A percentile compares a stretch with the other conserved stretches of the same genome.
Evolutionary conservation across 345 rosid genomes (phyloP).

Genomic region (Aurinia saxatilis): DNA sequence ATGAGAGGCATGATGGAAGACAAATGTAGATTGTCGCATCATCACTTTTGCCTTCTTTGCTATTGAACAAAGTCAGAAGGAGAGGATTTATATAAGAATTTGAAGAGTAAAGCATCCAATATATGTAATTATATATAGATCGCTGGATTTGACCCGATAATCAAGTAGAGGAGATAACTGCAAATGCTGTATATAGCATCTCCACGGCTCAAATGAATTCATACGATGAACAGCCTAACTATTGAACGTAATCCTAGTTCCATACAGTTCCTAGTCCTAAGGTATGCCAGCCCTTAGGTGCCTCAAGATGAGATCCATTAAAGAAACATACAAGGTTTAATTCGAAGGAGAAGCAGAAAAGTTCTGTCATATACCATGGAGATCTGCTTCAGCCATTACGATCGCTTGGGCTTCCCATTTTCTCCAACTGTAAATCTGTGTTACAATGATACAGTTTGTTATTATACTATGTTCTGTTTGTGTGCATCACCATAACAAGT

Average conservation of each 20-base stretch:
- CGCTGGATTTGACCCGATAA: background rate
- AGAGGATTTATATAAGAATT: background rate
- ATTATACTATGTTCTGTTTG: background rate
- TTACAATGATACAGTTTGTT: slow-evolving; percentile 8
- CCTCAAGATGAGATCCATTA: background rate
- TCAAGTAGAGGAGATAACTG: background rate
- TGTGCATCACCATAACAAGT: background rate
- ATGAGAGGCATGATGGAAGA: slow-evolving; percentile 90
- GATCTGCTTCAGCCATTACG: slow-evolving; percentile 39
- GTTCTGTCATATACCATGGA: slow-evolving; percentile 41
- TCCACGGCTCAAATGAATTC: background rate
- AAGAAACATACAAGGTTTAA: background rate
- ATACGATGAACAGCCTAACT: background rate
- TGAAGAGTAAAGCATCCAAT: background rate
- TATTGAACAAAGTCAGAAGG: slow-evolving; percentile 19
- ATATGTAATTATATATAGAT: background rate
- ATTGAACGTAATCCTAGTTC: background rate
- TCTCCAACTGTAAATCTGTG: slow-evolving; percentile 89
- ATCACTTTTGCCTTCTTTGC: slow-evolving; percentile 65
- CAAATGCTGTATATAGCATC: slow-evolving; percentile 8
- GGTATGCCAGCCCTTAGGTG: background rate
- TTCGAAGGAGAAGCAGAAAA: background rate
- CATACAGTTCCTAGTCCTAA: background rate
- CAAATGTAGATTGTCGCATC: slow-evolving; percentile 71
- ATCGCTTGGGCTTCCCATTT: slow-evolving; percentile 75